Conservation (phyloP, 306 rosid genomes). For the Vicia sativa region DNA sequence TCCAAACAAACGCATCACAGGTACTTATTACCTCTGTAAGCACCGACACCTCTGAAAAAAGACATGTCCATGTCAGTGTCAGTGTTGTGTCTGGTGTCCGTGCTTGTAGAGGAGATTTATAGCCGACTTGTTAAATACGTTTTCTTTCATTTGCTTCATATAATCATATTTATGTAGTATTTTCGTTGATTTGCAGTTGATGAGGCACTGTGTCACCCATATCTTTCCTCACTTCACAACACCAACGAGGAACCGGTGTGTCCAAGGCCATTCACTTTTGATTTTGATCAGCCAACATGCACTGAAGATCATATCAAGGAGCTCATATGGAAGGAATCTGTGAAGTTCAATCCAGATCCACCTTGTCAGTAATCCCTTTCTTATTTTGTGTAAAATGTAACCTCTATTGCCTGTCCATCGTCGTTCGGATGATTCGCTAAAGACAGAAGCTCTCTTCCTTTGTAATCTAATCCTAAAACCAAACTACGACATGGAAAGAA, state of each 20-base stretch:
- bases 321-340: constrained; percentile 90
- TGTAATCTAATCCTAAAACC: constrained; percentile 44
- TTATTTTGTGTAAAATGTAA: constrained; percentile 46
- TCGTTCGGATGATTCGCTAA: constrained; percentile 40
- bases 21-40: constrained; percentile 44
- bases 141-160: no score
- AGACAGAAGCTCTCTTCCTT: constrained; percentile 43
- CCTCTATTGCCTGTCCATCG: constrained; percentile 41
- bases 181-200: constrained; percentile 64
- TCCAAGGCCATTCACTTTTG: constrained; percentile 78
- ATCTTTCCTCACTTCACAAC: constrained; percentile 83
- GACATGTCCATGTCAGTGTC: no score
- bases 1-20: constrained; percentile 89
- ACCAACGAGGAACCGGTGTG: constrained; percentile 79
- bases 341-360: constrained; percentile 92
- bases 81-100: no score
- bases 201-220: constrained; percentile 92
- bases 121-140: no score
- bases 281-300: constrained; percentile 90
- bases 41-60: no score
- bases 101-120: no score
- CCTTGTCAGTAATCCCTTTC: constrained; percentile 51
- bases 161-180: constrained; percentile 5
- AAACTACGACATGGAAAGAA: constrained; percentile 29
- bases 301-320: constrained; percentile 95